Conservation (phyloP, 1,284 basidiomycete genomes). For the Thelephora terrestris region DNA sequence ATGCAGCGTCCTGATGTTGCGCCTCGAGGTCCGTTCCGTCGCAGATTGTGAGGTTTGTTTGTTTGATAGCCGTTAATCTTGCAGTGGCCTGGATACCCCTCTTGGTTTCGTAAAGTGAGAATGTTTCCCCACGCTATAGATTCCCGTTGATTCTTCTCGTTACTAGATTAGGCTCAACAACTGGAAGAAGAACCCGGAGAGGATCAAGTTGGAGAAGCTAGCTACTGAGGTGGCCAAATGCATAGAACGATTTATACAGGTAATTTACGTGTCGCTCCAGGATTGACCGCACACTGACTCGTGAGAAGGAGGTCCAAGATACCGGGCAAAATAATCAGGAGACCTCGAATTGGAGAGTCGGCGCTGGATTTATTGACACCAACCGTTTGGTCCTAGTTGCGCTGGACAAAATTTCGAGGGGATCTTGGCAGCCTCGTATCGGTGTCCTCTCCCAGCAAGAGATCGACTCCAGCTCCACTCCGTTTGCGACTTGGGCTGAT, state of each 20-base stretch:
- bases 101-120: background rate
- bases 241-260: background rate
- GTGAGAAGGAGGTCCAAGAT: background rate
- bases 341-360: background rate
- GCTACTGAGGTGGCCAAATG: background rate
- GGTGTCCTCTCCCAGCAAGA: background rate
- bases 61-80: background rate
- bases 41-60: too few species aligned
- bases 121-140: background rate
- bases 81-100: background rate
- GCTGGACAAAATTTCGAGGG: background rate
- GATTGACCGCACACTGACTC: background rate
- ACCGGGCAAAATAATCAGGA: background rate
- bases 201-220: background rate
- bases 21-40: too few species aligned
- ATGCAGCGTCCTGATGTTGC: too few species aligned
- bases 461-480: too few species aligned
- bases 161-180: background rate
- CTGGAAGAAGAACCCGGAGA: background rate
- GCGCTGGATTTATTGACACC: background rate
- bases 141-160: background rate
- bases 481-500: too few species aligned
- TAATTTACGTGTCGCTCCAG: background rate
- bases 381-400: background rate
- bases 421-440: background rate